Percentiles rank a stretch among this genome's conserved stretches.
These are phyloP conservation scores for Podila verticillata DNA, from an alignment of 192 early-diverging fungal genomes.

Conservation along the genomic window DNA sequence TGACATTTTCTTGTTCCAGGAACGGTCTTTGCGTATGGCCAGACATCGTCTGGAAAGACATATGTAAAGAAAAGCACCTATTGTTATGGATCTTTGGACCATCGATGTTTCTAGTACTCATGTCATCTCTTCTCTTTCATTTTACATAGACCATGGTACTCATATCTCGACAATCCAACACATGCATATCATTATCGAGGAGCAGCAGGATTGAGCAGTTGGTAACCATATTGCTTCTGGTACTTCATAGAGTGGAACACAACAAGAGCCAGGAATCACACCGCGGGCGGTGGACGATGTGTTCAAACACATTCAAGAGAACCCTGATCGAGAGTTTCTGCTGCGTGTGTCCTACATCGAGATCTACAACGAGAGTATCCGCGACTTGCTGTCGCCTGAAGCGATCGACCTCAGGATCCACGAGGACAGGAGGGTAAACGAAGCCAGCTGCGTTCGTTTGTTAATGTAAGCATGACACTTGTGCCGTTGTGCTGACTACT, in stretches of 20 bases:
- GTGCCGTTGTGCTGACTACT: too few relatives aligned
- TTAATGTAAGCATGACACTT: not conserved
- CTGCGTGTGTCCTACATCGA: conserved; percentile 96
- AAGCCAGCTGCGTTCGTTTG: not conserved
- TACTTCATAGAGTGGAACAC: conserved; percentile 64
- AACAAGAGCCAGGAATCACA: conserved; percentile 79
- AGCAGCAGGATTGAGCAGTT: not conserved
- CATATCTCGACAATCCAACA: not conserved
- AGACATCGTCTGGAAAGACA: conserved; percentile 97
- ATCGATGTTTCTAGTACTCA: not conserved
- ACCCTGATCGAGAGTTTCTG: conserved; percentile 80
- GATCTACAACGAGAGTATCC: conserved; percentile 96
- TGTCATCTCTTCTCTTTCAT: not conserved
- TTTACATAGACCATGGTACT: conserved; percentile 61
- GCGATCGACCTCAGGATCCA: conserved; percentile 89
- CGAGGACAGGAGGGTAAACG: conserved; percentile 66
- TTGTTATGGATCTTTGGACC: not conserved
- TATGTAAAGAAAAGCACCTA: conserved; percentile 55
- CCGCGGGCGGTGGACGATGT: conserved; percentile 81
- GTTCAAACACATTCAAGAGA: conserved; percentile 77
- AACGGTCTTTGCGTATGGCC: conserved; percentile 98
- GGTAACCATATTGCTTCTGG: too few relatives aligned
- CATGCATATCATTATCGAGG: too few relatives aligned
- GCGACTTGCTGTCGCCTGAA: conserved; percentile 89
- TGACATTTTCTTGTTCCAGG: conserved; percentile 55